phyloP scores from a whole-genome alignment of 2,329 filamentous ascomycete species.

The Fusarium sp. region DNA sequence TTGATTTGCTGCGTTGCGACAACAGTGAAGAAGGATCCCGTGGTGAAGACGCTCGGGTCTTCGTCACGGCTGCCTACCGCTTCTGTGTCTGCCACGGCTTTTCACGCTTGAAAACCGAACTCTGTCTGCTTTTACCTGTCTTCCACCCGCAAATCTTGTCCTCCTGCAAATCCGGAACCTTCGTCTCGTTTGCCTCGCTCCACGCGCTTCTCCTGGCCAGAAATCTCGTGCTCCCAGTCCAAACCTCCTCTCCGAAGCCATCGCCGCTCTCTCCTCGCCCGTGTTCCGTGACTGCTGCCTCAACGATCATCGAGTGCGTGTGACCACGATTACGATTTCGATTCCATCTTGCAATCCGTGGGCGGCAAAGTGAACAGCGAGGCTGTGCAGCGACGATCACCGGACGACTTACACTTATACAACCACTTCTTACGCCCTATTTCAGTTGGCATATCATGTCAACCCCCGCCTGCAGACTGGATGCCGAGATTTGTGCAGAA shows the following conservation, averaged over 20 bases:
- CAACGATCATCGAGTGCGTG: conserved; percentile 36
- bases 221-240: conserved; percentile 26
- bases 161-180: conserved; percentile 1
- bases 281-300: conserved; percentile 40
- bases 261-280: conserved; percentile 25
- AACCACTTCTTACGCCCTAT: conserved; percentile 1
- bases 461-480: conserved; percentile 8
- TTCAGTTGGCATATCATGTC: conserved; percentile 1
- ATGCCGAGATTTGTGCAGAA: conserved; percentile 15
- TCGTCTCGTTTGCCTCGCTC: conserved; percentile 10
- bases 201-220: conserved; percentile 7
- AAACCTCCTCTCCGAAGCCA: conserved; percentile 12
- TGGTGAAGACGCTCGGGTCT: conserved; percentile 24
- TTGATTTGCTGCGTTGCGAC: conserved; percentile 12
- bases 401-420: conserved; percentile 22
- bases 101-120: conserved; percentile 19
- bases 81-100: conserved; percentile 19
- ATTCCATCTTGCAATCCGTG: conserved; percentile 20
- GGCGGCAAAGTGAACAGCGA: conserved; percentile 28
- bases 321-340: conserved; percentile 35
- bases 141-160: conserved; percentile 8
- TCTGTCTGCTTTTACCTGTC: conserved; percentile 5
- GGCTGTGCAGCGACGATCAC: conserved; percentile 31
- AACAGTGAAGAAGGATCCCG: conserved; percentile 12
- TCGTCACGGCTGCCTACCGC: conserved; percentile 18